Conservation (phyloP, 1,284 basidiomycete species). For the Meira nashicola region DNA sequence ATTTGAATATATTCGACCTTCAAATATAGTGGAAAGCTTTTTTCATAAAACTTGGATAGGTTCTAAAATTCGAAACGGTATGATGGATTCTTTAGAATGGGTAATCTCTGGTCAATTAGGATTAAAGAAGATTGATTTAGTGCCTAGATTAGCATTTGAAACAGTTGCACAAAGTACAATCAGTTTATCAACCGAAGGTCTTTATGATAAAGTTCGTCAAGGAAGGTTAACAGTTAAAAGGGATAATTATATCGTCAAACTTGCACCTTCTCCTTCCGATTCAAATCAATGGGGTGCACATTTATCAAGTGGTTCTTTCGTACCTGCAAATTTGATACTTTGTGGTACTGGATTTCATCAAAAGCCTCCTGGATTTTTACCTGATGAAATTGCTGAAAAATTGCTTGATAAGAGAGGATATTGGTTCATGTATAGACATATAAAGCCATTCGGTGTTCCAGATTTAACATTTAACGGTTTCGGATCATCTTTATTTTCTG, state of each 20-base stretch:
- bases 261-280: not conserved
- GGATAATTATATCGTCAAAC: constrained; percentile 1
- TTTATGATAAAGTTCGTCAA: constrained; percentile 31
- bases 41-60: constrained; percentile 23
- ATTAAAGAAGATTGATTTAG: constrained; percentile 22
- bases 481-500: constrained; percentile 38
- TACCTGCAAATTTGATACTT: constrained; percentile 29
- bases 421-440: constrained; percentile 36
- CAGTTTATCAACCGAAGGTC: constrained; percentile 34
- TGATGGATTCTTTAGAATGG: constrained; percentile 30
- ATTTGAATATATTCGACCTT: constrained; percentile 37
- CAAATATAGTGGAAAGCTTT: constrained; percentile 23
- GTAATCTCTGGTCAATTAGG: constrained; percentile 30
- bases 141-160: constrained; percentile 34
- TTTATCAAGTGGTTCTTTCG: constrained; percentile 20
- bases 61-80: constrained; percentile 24
- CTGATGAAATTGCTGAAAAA: constrained; percentile 22
- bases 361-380: constrained; percentile 29
- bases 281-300: constrained; percentile 11
- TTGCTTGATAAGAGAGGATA: constrained; percentile 34
- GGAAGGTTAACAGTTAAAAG: constrained; percentile 18
- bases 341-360: constrained; percentile 42
- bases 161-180: constrained; percentile 38
- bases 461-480: constrained; percentile 43
- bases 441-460: constrained; percentile 27